Evolutionary conservation across 2,329 filamentous ascomycete species (phyloP).

Genomic region (Colletotrichum spaethianum): DNA sequence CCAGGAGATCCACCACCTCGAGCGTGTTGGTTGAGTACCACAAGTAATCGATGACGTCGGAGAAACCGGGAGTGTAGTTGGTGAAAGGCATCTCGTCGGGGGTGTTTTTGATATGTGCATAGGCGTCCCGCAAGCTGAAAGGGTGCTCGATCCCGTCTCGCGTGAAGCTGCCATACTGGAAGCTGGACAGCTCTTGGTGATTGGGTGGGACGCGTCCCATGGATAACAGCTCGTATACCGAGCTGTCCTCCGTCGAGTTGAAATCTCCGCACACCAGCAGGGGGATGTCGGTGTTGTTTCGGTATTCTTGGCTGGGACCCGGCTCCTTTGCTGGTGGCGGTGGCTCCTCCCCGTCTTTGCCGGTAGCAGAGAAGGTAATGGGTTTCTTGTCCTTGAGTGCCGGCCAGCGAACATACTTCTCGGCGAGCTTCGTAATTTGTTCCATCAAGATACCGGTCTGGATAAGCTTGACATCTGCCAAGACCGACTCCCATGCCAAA

Average conservation of each 20-base stretch:
- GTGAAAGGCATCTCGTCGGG: constrained; percentile 91
- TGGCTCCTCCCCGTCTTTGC: constrained; percentile 61
- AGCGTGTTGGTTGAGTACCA: constrained; percentile 96
- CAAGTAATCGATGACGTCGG: constrained; percentile 94
- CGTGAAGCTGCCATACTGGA: constrained; percentile 94
- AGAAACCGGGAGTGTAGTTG: constrained; percentile 96
- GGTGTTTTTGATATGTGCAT: constrained; percentile 85
- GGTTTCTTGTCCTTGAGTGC: constrained; percentile 85
- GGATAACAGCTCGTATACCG: constrained; percentile 91
- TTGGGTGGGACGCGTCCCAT: constrained; percentile 83
- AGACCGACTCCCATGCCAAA: constrained; percentile 92
- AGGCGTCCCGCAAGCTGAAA: constrained; percentile 93
- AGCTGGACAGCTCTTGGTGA: constrained; percentile 83
- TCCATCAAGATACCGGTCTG: constrained; percentile 98
- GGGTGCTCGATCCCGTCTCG: constrained; percentile 93
- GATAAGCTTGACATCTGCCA: constrained; percentile 95
- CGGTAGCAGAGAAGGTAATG: constrained; percentile 56
- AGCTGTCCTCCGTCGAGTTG: constrained; percentile 90
- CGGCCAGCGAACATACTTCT: constrained; percentile 86
- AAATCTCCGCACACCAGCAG: constrained; percentile 95
- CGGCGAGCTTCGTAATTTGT: constrained; percentile 86
- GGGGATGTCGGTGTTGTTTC: constrained; percentile 88
- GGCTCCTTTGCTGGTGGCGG: constrained; percentile 74
- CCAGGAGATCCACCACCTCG: constrained; percentile 86
- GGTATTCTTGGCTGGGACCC: constrained; percentile 88